Conservation (phyloP, 2,329 filamentous ascomycete species). For the Hypoxylon sp. region DNA sequence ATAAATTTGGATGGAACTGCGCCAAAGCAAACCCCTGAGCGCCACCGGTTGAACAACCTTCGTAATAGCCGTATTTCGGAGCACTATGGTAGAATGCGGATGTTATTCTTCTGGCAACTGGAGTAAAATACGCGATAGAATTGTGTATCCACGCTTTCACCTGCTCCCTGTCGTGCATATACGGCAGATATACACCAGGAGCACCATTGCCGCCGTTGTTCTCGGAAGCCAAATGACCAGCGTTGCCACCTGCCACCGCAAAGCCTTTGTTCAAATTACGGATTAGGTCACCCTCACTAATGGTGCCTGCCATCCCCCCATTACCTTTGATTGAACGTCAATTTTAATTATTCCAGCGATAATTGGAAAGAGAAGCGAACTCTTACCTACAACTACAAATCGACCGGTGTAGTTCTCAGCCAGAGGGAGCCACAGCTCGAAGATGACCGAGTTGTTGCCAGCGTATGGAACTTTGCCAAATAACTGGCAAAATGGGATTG, state of each 20-base stretch:
- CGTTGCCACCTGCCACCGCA: slow-evolving; percentile 48
- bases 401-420: slow-evolving; percentile 40
- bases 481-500: slow-evolving; percentile 40
- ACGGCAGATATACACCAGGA: slow-evolving; percentile 43
- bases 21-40: slow-evolving; percentile 60
- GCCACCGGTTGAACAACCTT: slow-evolving; percentile 60
- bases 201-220: slow-evolving; percentile 40
- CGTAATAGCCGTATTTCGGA: slow-evolving; percentile 57
- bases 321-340: slow-evolving; percentile 40
- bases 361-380: not conserved
- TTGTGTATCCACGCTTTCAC: slow-evolving; percentile 56
- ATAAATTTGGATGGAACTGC: slow-evolving; percentile 58
- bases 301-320: slow-evolving; percentile 48
- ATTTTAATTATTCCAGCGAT: not conserved
- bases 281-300: slow-evolving; percentile 41
- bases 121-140: slow-evolving; percentile 55
- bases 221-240: slow-evolving; percentile 43
- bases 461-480: slow-evolving; percentile 42
- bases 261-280: slow-evolving; percentile 46
- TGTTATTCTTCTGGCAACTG: slow-evolving; percentile 51
- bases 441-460: slow-evolving; percentile 46
- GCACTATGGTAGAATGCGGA: slow-evolving; percentile 53
- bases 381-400: slow-evolving; percentile 48
- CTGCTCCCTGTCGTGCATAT: slow-evolving; percentile 42
- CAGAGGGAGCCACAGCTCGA: slow-evolving; percentile 47